phyloP scores from a whole-genome alignment of 2,329 filamentous ascomycete genomes.

The Sporothrix globosa region DNA sequence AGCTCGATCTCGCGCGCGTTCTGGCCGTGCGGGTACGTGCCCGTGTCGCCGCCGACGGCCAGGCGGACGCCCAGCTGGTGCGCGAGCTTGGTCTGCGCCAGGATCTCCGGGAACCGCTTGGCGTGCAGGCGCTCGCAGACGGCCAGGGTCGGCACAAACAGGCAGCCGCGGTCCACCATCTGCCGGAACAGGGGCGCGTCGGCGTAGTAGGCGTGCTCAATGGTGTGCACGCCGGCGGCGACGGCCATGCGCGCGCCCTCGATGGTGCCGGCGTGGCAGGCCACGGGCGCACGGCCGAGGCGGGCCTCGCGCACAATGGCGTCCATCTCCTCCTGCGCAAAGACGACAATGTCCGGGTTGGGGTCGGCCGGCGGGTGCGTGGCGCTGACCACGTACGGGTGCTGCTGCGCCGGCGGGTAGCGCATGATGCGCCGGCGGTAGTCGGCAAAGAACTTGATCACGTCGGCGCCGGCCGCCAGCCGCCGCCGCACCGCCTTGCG shows the following conservation, averaged over 20 bases:
- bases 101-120: slow-evolving; percentile 41
- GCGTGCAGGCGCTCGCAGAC: slow-evolving; percentile 47
- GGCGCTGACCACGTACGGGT: slow-evolving; percentile 38
- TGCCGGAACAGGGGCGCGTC: background rate
- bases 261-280: slow-evolving; percentile 6
- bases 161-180: slow-evolving; percentile 40
- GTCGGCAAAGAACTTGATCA: slow-evolving; percentile 58
- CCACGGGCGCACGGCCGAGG: slow-evolving; percentile 40
- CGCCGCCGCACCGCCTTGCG: slow-evolving; percentile 52
- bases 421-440: slow-evolving; percentile 51
- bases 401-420: slow-evolving; percentile 38
- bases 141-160: slow-evolving; percentile 59
- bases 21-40: slow-evolving; percentile 44
- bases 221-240: slow-evolving; percentile 50
- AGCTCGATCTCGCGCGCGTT: slow-evolving; percentile 58
- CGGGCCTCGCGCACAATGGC: slow-evolving; percentile 54
- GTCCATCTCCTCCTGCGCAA: slow-evolving; percentile 54
- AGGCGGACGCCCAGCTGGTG: slow-evolving; percentile 53
- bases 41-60: slow-evolving; percentile 59
- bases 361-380: slow-evolving; percentile 45
- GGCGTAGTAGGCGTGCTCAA: slow-evolving; percentile 48
- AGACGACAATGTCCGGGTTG: slow-evolving; percentile 51
- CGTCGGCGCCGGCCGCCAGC: slow-evolving; percentile 53
- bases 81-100: slow-evolving; percentile 50
- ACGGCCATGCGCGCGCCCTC: slow-evolving; percentile 48